Percentiles rank a stretch among this genome's conserved stretches.
Conservation (phyloP, 106 monocot species). For the Phalaenopsis aphrodite region DNA sequence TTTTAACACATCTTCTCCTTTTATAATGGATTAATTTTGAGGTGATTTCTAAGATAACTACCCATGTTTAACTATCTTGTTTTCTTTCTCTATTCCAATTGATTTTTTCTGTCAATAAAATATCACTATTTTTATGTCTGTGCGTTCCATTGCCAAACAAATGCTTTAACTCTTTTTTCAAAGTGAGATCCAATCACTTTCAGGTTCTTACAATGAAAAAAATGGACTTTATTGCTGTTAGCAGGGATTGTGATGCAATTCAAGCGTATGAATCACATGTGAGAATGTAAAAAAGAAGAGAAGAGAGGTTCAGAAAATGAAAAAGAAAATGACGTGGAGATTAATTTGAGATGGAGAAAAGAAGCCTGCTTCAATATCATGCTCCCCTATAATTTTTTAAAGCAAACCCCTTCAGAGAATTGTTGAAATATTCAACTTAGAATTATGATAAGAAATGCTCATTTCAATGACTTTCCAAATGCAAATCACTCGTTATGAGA, state of each 20-base stretch:
- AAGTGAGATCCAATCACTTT: not conserved
- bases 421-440: not conserved
- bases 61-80: not conserved
- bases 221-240: no score
- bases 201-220: not conserved
- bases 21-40: not conserved
- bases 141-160: not conserved
- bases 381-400: not conserved
- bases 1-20: not conserved
- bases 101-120: not conserved
- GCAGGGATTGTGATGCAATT: no score
- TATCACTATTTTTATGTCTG: not conserved
- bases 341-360: not conserved
- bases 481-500: not conserved
- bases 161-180: not conserved
- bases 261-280: no score
- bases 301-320: not conserved
- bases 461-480: not conserved
- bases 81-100: not conserved
- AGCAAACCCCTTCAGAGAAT: no score
- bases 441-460: not conserved
- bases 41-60: not conserved
- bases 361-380: not conserved
- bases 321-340: not conserved
- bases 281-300: no score